Evolutionary conservation across 345 rosid genomes (phyloP), one percentile per base, ranked within the genome.

Genomic region (Eucalyptus curtisii): DNA sequence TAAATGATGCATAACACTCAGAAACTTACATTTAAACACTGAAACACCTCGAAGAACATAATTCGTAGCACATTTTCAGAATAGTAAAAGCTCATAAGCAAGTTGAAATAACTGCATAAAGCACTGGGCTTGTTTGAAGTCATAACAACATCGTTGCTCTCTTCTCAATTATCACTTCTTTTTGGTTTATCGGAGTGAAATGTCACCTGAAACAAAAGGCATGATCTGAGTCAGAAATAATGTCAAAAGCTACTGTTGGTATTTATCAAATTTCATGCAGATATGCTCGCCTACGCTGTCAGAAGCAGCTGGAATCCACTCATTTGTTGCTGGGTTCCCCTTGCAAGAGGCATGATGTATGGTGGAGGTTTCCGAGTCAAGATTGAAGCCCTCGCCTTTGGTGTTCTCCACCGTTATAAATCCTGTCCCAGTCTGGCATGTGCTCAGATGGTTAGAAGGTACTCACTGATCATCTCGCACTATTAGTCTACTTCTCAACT

Each of bases 301-400:
- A 81, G 89, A 80, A 87, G 93, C 80, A 52, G 91, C 89, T 4
- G 98, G 98, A 89, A 91, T 91, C 96, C 96, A 95, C 16, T 95
- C 98, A 71, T 95, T 95, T 22, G 98, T 95, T 7, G 98, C 96
- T 1, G 98, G 98, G 89, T 95, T 95, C 81, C 98, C 96, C 88
- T 86, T 91, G 92, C 92, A 86, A 53, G 98, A 90, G 87, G 90
- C 87, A 37, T 95, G 98, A 14, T 87, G 89, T 76, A 3, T 40
- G 57, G 87, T 79, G 13, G 76, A 88, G 13, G 61, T 31, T 89
- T 95, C 91, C 11, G 92, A 91, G 45, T 64, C 90, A 42, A 95
- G 89, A 87, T 68, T 88, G 87, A 93, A 94, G 90, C 55, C 13
- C 84, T 90, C 86, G 52, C 71, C 93, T 52, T 87, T 87, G 17